These are phyloP conservation scores for Boletus rubropictus DNA, from an alignment of 768 basidiomycete genomes.

Conservation along the genomic window DNA sequence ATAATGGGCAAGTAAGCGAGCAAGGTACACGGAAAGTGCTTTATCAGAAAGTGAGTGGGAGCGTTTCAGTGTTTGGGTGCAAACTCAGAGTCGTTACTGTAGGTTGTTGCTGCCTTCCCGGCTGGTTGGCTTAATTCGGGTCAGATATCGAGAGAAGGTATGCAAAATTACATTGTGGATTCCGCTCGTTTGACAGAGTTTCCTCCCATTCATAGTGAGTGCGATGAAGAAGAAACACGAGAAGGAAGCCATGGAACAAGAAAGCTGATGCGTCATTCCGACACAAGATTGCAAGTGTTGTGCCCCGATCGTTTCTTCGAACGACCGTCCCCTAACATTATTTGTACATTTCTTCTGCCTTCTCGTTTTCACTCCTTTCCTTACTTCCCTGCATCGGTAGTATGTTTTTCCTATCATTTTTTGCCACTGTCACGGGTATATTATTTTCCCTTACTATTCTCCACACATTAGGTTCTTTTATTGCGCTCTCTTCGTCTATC, in stretches of 20 bases:
- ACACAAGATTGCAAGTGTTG: neutral
- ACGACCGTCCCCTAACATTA: slow-evolving; percentile 18
- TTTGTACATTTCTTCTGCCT: slow-evolving; percentile 8
- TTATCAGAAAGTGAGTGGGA: slow-evolving; percentile 61
- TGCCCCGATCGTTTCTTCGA: neutral
- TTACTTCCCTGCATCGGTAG: neutral
- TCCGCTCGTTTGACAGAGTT: neutral
- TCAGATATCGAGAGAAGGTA: slow-evolving; percentile 83
- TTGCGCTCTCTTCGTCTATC: neutral
- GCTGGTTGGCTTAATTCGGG: slow-evolving; percentile 82
- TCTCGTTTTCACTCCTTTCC: neutral
- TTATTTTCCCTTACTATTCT: slow-evolving; percentile 13
- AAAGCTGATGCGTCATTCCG: slow-evolving; percentile 23
- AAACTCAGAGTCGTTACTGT: neutral
- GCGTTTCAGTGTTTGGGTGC: neutral
- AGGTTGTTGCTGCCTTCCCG: slow-evolving; percentile 80
- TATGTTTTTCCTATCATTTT: neutral
- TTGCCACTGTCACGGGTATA: slow-evolving; percentile 6
- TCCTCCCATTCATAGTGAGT: slow-evolving; percentile 47
- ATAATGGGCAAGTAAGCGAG: slow-evolving; percentile 67
- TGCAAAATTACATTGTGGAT: slow-evolving; percentile 17
- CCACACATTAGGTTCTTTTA: slow-evolving; percentile 14
- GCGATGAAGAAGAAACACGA: slow-evolving; percentile 80
- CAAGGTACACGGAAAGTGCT: slow-evolving; percentile 74
- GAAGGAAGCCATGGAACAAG: slow-evolving; percentile 63